Evolutionary conservation across 169 alveolate species (phyloP).

Genomic region (Ichthyophthirius multifiliis): DNA sequence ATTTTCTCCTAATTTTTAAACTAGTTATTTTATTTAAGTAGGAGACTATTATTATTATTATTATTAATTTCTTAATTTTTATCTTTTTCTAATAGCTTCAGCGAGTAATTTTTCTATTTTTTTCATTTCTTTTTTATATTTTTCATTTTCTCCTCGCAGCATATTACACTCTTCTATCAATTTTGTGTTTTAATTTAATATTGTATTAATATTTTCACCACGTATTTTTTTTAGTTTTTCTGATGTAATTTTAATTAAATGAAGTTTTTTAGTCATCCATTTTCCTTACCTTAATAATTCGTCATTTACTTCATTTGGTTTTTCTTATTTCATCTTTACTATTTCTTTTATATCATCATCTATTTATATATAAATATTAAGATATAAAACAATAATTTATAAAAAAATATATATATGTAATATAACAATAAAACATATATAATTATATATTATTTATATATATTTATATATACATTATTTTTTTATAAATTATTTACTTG

Average conservation of each 20-base stretch:
- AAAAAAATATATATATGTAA: too few relatives aligned
- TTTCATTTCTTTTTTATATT: constrained; percentile 38
- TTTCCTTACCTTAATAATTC: constrained; percentile 38
- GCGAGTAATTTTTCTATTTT: constrained; percentile 37
- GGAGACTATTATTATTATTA: constrained; percentile 11
- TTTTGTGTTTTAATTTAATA: constrained; percentile 39
- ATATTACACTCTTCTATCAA: constrained; percentile 42
- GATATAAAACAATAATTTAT: background rate
- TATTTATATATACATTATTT: too few relatives aligned
- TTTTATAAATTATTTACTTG: constrained; percentile 10
- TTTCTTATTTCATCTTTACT: constrained; percentile 38
- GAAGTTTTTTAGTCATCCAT: constrained; percentile 44
- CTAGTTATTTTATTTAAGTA: background rate
- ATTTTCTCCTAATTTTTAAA: constrained; percentile 11
- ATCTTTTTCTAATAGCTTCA: constrained; percentile 38
- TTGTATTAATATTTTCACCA: constrained; percentile 40
- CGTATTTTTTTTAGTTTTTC: constrained; percentile 33
- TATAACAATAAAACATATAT: too few relatives aligned
- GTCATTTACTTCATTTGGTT: constrained; percentile 48
- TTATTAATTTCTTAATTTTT: constrained; percentile 23
- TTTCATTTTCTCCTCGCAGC: constrained; percentile 42
- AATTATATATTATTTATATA: too few relatives aligned
- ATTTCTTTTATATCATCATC: constrained; percentile 40
- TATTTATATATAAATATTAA: background rate
- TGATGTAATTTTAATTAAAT: constrained; percentile 34